Evolutionary conservation across 495 filamentous ascomycete genomes (phyloP).

Genomic region (Symbiotaphrina buchneri): DNA sequence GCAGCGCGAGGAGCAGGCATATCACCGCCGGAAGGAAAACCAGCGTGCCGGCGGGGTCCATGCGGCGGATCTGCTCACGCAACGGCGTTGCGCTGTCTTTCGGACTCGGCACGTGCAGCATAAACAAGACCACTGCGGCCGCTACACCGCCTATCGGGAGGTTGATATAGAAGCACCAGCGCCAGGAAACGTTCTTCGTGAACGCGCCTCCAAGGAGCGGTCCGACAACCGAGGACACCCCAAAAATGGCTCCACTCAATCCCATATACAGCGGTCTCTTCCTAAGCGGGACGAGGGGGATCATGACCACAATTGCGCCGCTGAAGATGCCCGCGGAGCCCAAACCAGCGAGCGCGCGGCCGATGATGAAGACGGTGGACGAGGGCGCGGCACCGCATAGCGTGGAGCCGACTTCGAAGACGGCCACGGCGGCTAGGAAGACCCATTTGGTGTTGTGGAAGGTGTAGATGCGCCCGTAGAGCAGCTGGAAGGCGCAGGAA

Average conservation of each 20-base stretch:
- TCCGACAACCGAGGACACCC: constrained; percentile 30
- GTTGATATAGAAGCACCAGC: constrained; percentile 42
- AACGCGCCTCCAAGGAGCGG: constrained; percentile 5
- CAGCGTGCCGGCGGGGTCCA: neutral
- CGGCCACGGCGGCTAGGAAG: constrained; percentile 24
- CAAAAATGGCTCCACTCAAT: constrained; percentile 53
- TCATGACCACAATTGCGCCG: constrained; percentile 5
- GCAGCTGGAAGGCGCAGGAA: constrained; percentile 41
- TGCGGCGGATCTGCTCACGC: too few relatives aligned
- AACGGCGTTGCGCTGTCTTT: constrained; percentile 6
- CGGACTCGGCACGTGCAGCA: constrained; percentile 10
- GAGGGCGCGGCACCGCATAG: constrained; percentile 6
- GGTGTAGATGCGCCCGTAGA: constrained; percentile 58
- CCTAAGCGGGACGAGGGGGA: constrained; percentile 28
- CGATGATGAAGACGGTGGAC: constrained; percentile 5
- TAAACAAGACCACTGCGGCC: constrained; percentile 30
- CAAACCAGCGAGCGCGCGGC: constrained; percentile 59
- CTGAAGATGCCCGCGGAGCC: constrained; percentile 61
- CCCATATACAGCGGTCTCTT: constrained; percentile 52
- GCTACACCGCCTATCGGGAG: constrained; percentile 26
- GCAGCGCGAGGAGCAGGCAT: neutral
- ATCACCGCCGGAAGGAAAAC: neutral
- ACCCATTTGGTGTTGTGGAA: constrained; percentile 47
- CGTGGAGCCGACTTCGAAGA: constrained; percentile 6
- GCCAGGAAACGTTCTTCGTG: constrained; percentile 6